Evolutionary conservation across 2,329 filamentous ascomycete genomes (phyloP), one percentile per base, ranked within the genome.

Genomic region (Truncatella angustata): DNA sequence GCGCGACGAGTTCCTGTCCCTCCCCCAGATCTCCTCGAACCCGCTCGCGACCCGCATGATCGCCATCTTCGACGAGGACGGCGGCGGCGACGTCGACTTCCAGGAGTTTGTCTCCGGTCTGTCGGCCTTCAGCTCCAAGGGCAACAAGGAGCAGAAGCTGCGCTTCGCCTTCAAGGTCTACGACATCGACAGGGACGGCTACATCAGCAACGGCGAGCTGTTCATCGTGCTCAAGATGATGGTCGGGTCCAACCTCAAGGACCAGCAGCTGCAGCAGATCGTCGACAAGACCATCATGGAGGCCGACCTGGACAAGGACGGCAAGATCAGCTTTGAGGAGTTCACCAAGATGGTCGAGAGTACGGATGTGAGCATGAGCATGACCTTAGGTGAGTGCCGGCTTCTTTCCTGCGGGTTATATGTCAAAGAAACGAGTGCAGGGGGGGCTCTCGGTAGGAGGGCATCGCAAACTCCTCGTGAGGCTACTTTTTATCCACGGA

Each of bases 191-290:
- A 90, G 94, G 55, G 94, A 99, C 72, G 94, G 94, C 21, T 99
- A 90, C 76, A 99, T 99, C 68, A 96, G 90, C 78, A 99, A 99
- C 73, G 94, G 94, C 65, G 94, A 99, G 78, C 83, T 99, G 48
- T 99, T 97, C 73, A 97, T 99, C 66, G 94, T 99, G 66, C 81
- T 99, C 66, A 99, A 99, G 88, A 99, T 99, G 94, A 99, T 99
- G 94, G 94, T 99, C 48, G 94, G 94, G 54, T 97, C 90, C 77
- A 99, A 99, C 73, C 77, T 99, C 66, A 99, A 99, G 81, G 94
- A 99, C 72, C 91, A 97, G 74, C 94, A 99, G 76, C 76, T 99
- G 70, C 94, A 99, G 77, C 94, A 93, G 84, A 99, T 99, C 70
- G 94, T 99, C 62, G 94, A 99, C 78, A 99, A 99, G 85, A 99